phyloP scores from a whole-genome alignment of 148 eudicot species.

The Suaeda aralocaspica region DNA sequence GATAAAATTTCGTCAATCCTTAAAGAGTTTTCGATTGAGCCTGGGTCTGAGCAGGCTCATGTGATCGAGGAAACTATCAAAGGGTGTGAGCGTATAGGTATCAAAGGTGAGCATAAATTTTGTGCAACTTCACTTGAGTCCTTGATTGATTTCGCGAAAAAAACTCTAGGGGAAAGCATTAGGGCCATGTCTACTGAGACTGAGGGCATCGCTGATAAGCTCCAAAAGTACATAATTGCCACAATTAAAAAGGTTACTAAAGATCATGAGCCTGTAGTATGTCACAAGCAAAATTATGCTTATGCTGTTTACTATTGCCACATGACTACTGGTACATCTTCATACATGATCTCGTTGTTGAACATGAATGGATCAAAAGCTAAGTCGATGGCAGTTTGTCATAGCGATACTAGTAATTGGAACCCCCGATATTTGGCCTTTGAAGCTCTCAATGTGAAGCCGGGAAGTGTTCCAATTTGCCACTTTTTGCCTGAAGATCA shows the following conservation, averaged over 20 bases:
- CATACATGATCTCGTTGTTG: constrained; percentile 37
- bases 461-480: constrained; percentile 58
- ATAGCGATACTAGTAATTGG: constrained; percentile 58
- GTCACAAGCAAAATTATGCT: constrained; percentile 54
- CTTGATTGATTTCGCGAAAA: constrained; percentile 28
- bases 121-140: constrained; percentile 35
- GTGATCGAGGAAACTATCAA: constrained; percentile 21
- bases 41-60: constrained; percentile 23
- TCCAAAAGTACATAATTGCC: constrained; percentile 6
- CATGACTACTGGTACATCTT: constrained; percentile 32
- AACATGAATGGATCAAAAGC: constrained; percentile 36
- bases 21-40: constrained; percentile 15
- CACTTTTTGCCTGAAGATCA: constrained; percentile 68
- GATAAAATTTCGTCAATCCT: constrained; percentile 23
- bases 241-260: constrained; percentile 4
- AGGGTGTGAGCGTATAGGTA: constrained; percentile 24
- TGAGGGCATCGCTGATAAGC: not conserved
- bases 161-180: constrained; percentile 25
- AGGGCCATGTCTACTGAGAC: constrained; percentile 23
- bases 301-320: constrained; percentile 73
- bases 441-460: constrained; percentile 52
- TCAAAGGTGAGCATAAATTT: constrained; percentile 25
- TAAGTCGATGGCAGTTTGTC: constrained; percentile 56
- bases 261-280: constrained; percentile 30
- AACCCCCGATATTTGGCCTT: constrained; percentile 68